Evolutionary conservation across 1,139 yeast species (phyloP), one percentile per base, ranked within the genome.

Genomic region (Nakaseomyces sp.): DNA sequence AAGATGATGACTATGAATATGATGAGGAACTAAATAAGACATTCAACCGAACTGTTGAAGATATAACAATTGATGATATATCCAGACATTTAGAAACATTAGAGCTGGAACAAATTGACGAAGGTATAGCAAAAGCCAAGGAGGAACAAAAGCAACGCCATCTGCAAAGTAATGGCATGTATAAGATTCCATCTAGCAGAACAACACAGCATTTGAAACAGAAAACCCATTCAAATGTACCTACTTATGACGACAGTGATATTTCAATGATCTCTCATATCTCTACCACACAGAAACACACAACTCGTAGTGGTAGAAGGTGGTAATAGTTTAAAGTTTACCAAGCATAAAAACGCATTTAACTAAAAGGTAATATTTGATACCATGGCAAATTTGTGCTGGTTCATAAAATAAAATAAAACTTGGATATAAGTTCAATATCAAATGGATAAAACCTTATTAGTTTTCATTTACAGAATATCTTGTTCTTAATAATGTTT

Each of bases 31-130:
- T 62, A 40, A 62, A 63, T 43, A 60, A 59, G 45, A 61, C 67
- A 1, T 63, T 63, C 49, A 63, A 63, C 47, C 55, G 62, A 35
- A 62, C 67, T 3, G 65, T 63, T 3, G 67, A 63, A 43, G 67
- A 63, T 47, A 61, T 63, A 37, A 61, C 67, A 5, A 60, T 63
- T 43, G 66, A 61, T 50, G 67, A 63, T 37, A 61, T 63, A 5
- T 63, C 67, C 1, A 54, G 64, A 43, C 66, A 63, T 41, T 48
- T 63, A 38, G 66, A 62, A 46, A 58, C 63, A 12, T 50, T 63
- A 22, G 67, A 63, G 17, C 51, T 61, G 13, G 52, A 55, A 30
- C 55, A 58, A 42, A 37, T 43, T n/a, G 51, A 49, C 17, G 51
- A 49, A 12, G 54, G 46, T 9, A 48, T 43, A 4, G 43, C 45